Base-by-base conservation (phyloP, 1,139 yeast genomes). In the Hemisphaericaspora subhashii region DNA sequence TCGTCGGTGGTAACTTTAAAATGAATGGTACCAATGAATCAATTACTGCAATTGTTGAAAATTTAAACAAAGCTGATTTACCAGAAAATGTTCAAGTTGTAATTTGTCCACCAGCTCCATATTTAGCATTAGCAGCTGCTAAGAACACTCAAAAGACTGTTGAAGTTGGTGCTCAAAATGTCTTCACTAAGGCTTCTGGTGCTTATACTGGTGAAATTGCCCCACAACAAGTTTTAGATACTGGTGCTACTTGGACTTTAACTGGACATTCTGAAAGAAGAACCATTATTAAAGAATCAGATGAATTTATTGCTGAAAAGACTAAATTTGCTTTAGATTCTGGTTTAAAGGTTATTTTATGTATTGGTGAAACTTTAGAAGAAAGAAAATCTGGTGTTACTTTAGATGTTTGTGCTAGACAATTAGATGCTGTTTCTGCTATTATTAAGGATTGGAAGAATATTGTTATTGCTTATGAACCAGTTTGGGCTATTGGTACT, bases 401-500 rank as follows among this genome's bases (percentile, higher is more conserved):
- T 58, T 77, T 90, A 59, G 78, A 82, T 21, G 95, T 94, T 47
- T 85, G 87, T 67, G 81, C 87, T 62, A 81, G 86, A 73, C 98
- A 92, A 79, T 78, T 92, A 65, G 79, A 82, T 53, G 97, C 98
- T 49, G 97, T 85, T 47, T 72, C 86, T 58, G 86, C 81, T 64
- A 74, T 83, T 53, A 83, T 90, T 50, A 68, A 77, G 57, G 98
- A 90, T 81, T 92, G 98, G 98, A 61, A 84, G 51, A 78, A 86
- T 68, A 77, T 92, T 55, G 98, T 92, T 52, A 75, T 94, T 67
- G 99, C 98, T 62, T 94, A 94, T 74, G 98, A 92, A 76, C 99
- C 99, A 57, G 96, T 92, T 55, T 92, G 98, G 98, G 99, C 99
- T 55, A 92, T 92, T 60, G 99, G 99, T 68, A 90, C 98, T 55